A percentile compares a stretch with the other conserved stretches of the same genome.
These are phyloP conservation scores for Fusarium mexicanum DNA, from an alignment of 2,329 filamentous ascomycete genomes.

Conservation along the genomic window DNA sequence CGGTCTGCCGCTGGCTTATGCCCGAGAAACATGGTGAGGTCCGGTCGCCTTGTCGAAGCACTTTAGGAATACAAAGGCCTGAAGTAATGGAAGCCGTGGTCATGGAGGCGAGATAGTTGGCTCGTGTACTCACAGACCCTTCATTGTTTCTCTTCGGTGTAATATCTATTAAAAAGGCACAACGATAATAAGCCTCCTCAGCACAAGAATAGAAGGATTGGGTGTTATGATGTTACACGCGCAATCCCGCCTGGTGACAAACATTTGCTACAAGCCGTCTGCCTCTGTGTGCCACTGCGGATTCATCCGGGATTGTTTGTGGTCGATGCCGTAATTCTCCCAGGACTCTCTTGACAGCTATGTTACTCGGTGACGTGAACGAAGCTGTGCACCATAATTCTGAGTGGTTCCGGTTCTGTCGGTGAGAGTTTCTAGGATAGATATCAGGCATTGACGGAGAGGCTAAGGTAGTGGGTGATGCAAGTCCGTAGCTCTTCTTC, in stretches of 20 bases:
- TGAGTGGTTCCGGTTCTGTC: neutral
- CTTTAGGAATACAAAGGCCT: neutral
- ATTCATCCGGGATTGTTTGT: conserved; percentile 23
- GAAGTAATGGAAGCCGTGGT: neutral
- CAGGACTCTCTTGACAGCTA: conserved; percentile 32
- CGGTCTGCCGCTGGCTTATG: neutral
- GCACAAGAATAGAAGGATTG: neutral
- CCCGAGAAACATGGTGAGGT: neutral
- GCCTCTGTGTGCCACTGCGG: conserved; percentile 28
- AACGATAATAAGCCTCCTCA: neutral
- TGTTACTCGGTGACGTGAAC: conserved; percentile 3
- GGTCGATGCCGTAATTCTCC: conserved; percentile 28
- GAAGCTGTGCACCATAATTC: neutral
- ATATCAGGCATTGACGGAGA: neutral
- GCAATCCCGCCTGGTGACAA: conserved; percentile 33
- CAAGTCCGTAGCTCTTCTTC: neutral
- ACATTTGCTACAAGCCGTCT: conserved; percentile 35
- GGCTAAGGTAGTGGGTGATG: neutral
- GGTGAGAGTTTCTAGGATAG: neutral
- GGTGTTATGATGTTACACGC: conserved; percentile 23
- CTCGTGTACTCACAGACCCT: neutral
- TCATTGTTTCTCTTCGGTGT: neutral
- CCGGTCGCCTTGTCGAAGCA: neutral
- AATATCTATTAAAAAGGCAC: neutral
- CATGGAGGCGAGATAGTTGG: neutral